A percentile compares a stretch with the other conserved stretches of the same genome.
phyloP scores from a whole-genome alignment of 768 basidiomycete species.

The Serendipita sp. region DNA sequence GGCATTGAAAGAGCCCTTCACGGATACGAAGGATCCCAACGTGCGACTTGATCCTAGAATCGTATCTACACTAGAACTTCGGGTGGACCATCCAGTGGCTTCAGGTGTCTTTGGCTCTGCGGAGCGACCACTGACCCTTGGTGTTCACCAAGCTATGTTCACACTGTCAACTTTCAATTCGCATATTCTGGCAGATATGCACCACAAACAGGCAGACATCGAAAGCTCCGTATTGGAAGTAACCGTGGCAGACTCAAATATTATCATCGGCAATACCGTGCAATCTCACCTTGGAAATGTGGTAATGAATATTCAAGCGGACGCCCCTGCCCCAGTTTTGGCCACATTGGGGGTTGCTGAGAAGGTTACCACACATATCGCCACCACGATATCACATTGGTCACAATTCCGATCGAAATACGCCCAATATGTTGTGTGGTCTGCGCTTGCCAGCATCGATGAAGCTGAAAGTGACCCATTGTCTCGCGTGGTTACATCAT shows the following conservation, averaged over 20 bases:
- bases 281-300: background rate
- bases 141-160: background rate
- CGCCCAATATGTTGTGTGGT: constrained; percentile 6
- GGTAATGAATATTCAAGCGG: background rate
- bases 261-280: background rate
- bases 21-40: background rate
- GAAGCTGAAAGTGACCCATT: constrained; percentile 35
- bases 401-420: background rate
- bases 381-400: background rate
- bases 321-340: background rate
- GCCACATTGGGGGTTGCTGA: background rate
- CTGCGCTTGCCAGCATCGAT: constrained; percentile 6
- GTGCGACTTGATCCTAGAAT: background rate
- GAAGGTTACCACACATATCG: background rate
- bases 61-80: constrained; percentile 5
- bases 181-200: background rate
- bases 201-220: background rate
- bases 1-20: background rate
- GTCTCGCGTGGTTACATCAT: constrained; percentile 72
- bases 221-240: background rate
- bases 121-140: background rate
- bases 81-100: background rate
- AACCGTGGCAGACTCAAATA: background rate
- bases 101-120: background rate
- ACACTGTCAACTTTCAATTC: background rate